A percentile compares a stretch with the other conserved stretches of the same genome.
Conservation (phyloP, 1,139 yeast species). For the Fermentozyma sake region DNA sequence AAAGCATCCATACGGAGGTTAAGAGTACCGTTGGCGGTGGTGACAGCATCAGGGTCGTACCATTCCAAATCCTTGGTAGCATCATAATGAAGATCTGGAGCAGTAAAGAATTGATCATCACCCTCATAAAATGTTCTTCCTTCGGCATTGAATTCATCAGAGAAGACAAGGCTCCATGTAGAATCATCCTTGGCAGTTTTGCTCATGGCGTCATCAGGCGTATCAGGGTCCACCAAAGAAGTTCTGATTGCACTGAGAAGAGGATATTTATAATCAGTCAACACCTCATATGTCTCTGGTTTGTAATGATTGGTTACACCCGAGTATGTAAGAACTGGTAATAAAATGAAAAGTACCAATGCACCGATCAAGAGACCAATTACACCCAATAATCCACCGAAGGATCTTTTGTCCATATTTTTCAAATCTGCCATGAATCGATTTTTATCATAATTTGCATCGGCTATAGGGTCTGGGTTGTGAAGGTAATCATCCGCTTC, state of each 20-base stretch:
- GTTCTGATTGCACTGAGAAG: conserved; percentile 20
- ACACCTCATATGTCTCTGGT: conserved; percentile 19
- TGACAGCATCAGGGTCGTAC: conserved; percentile 30
- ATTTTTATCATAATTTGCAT: conserved; percentile 26
- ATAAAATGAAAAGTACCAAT: conserved; percentile 19
- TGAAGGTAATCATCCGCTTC: conserved; percentile 29
- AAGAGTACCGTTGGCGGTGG: conserved; percentile 24
- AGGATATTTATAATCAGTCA: conserved; percentile 22
- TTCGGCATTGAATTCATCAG: conserved; percentile 27
- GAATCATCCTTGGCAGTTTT: conserved; percentile 16
- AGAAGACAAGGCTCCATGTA: conserved; percentile 23
- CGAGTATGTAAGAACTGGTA: conserved; percentile 26
- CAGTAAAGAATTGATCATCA: conserved; percentile 28
- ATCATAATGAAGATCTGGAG: conserved; percentile 24
- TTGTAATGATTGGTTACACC: conserved; percentile 13
- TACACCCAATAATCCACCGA: conserved; percentile 21
- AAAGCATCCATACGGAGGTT: conserved; percentile 23
- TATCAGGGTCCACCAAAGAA: conserved; percentile 24
- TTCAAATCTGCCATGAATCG: conserved; percentile 22
- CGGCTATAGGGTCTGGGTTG: conserved; percentile 29
- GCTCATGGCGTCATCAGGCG: conserved; percentile 16
- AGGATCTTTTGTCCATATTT: conserved; percentile 19
- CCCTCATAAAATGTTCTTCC: conserved; percentile 30
- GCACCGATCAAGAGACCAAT: conserved; percentile 16
- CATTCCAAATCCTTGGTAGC: conserved; percentile 31